Base-by-base conservation (phyloP, 1,139 yeast species). In the Groenewaldozyma auringiensis region DNA sequence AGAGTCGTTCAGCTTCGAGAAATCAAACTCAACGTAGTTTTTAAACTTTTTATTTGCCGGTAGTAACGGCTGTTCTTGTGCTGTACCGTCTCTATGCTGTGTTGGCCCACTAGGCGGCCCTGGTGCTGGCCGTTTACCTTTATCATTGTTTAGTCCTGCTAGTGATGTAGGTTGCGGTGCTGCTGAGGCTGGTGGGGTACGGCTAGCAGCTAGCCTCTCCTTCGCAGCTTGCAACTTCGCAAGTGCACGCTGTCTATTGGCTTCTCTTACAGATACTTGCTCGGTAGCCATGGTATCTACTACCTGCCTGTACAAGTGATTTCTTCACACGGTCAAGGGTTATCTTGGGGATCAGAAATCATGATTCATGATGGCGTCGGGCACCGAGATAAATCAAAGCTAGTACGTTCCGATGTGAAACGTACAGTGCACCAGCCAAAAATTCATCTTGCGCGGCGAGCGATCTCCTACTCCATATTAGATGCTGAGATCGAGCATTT, bases 11-110 rank as follows among this genome's bases (percentile, higher is more conserved):
- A 94, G 84, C 18, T 89, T 84, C 2, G 96, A 77, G 55, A 94
- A 78, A 64, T 94, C 95, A 65, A 81, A 94, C 54, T 94, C 98
- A 44, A 94, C 89, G 63, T 88, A 94, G 60, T 87, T 48, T 45
- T 66, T 56, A 63, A 68, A 61, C 58, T 63, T 63, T 41, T 54
- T 58, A 22, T 53, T 44, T 13, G 49, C 55, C 33, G 58, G 53
- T n/a, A 56, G 53, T 32, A 50, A 45, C 21, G 54, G 50, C 21
- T 50, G 53, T 21, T 47, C 41, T 36, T 50, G 47, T 9, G 8
- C 41, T 27, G 53, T 46, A 14, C 53, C 61, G 36, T 55, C 47
- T 25, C 53, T 47, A 44, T 41, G 54, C 43, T 37, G 48, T n/a
- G 36, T 18, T 18, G 21, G 33, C 6, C 41, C 44, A 14, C 41